Base-by-base conservation (phyloP, 1,284 basidiomycete genomes). In the Dichomitus squalens region DNA sequence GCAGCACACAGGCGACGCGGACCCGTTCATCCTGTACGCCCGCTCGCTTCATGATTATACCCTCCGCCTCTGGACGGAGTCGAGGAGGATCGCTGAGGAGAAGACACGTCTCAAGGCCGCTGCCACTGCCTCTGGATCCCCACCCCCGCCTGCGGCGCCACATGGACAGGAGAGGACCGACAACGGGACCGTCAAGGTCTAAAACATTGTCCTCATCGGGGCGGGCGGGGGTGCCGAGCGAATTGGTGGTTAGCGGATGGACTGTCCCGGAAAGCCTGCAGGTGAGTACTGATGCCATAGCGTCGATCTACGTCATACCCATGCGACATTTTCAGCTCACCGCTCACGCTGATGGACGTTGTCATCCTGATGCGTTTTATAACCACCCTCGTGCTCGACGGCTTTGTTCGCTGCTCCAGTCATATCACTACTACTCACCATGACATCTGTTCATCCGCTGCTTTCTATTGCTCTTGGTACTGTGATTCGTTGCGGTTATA, bases 21-120 rank as follows among this genome's bases (percentile, higher is more conserved):
- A 73, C 48, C 67, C 73, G 1, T 69, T 87, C 65, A 68, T 76
- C 49, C 72, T 75, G 35, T 89, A 89, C 68, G 81, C 87, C 12
- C 82, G 80, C 61, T 79, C 85, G 41, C 72, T 89, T 35, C 84
- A 88, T 68, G 79, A 86, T 56, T 88, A 88, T 64, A 90, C 87
- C 33, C 79, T 88, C 53, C 77, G 70, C 39, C 76, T 87, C 46
- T 89, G 87, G 86, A 83, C 82, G 48, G 84, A 88, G 67, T 86
- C 86, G 11, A 76, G 85, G 64, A 78, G 80, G 62, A 68, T 77
- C 55, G 81, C 80, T 35, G 86, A 88, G 67, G 82, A 86, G 67
- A 76, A 75, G 64, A 74, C 77, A 18, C 72, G 73, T 50, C 47
- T 53, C 21, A 65, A 62, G 51, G 64, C 63, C n/a, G 68, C 65